phyloP scores from a whole-genome alignment of 2,329 filamentous ascomycete genomes.

The Aspergillus ochraceus region DNA sequence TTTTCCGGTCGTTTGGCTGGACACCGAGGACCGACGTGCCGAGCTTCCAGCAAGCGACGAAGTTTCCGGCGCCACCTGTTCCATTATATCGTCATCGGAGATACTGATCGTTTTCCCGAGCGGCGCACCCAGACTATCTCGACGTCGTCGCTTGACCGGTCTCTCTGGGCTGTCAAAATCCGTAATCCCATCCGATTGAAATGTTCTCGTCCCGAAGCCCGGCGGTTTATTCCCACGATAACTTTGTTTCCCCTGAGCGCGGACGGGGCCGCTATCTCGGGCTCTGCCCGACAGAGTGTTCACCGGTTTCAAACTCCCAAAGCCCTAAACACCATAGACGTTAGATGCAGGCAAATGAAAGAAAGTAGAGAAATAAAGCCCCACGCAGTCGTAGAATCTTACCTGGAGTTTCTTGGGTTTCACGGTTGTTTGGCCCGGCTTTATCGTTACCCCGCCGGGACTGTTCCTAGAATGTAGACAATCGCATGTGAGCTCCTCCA shows the following conservation, averaged over 20 bases:
- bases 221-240: constrained; percentile 5
- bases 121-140: constrained; percentile 14
- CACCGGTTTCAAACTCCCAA: constrained; percentile 16
- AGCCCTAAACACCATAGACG: not conserved
- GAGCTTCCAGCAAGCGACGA: constrained; percentile 10
- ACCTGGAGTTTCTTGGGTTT: constrained; percentile 22
- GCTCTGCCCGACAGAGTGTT: constrained; percentile 26
- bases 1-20: constrained; percentile 18
- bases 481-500: not conserved
- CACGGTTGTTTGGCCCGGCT: constrained; percentile 25
- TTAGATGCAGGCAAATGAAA: constrained; percentile 7
- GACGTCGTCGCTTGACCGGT: constrained; percentile 31
- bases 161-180: constrained; percentile 22
- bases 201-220: constrained; percentile 2
- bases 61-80: constrained; percentile 3
- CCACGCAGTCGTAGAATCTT: constrained; percentile 4
- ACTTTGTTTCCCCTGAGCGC: constrained; percentile 21
- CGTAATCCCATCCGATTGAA: constrained; percentile 11
- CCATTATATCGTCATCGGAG: constrained; percentile 21
- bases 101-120: constrained; percentile 11
- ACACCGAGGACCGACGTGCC: constrained; percentile 21
- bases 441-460: constrained; percentile 27
- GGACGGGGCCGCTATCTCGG: constrained; percentile 35
- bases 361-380: no score
- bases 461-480: constrained; percentile 10